Base-by-base conservation (phyloP, 202 grass and related monocot genomes). In the Panicum virgatum region DNA sequence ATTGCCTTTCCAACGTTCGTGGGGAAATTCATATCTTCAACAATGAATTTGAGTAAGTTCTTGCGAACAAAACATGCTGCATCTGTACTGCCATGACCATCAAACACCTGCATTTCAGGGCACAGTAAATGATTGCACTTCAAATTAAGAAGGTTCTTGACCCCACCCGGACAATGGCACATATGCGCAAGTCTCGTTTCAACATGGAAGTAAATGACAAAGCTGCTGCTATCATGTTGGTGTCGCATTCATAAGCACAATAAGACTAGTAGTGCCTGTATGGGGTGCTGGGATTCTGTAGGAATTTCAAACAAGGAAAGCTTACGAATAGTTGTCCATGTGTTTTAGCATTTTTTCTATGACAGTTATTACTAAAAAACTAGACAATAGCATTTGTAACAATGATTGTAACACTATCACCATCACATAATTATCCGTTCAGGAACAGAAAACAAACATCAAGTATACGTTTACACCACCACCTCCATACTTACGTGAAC, bases 21-120 rank as follows among this genome's bases (percentile, higher is more conserved):
- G 39, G 90, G 93, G 77, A 97, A 97, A 88, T 93, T 56, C 44
- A 46, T 58, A 64, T 97, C 93, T 59, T 93, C 90, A 61, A 89
- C 81, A 45, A 97, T 91, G 77, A 91, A 91, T 67, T 89, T 89
- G 19, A 97, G 94, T 46, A 97, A 74, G 82, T 93, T 97, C 61
- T 85, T 93, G 23, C 42, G 85, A 75, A 93, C 90, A 81, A 91
- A 97, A 78, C 61, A 67, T 9, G 89, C 91, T 32, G 94, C 94
- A 71, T 97, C 94, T 14, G 78, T 89, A 63, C 94, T 91, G 70
- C 89, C 81, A 82, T 97, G 94, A 34, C 94, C 94, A 83, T 97
- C 94, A 89, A 97, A 97, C 23, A 97, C 91, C 94, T 97, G 59
- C 74, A 75, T 62, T 47, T 25, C 12, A 48, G 58, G 6, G 4